A percentile compares a stretch with the other conserved stretches of the same genome.
Evolutionary conservation across 2,329 filamentous ascomycete species (phyloP).

Genomic region (Coniochaeta ligniaria): DNA sequence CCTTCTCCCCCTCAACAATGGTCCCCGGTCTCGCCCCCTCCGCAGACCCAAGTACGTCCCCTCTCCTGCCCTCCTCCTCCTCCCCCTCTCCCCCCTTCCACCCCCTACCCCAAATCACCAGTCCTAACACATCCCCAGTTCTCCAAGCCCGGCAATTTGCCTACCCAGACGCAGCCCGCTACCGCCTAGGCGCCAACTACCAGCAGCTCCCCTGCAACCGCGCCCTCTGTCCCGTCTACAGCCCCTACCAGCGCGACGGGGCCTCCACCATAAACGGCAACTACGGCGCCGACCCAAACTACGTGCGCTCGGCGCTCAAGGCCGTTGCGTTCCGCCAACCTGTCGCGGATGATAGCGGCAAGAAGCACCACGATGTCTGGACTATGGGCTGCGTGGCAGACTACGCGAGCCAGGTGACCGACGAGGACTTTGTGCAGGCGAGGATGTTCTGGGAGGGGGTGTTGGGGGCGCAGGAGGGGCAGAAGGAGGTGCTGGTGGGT

Average conservation of each 20-base stretch:
- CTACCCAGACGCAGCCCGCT: slow-evolving; percentile 48
- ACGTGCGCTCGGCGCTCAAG: slow-evolving; percentile 13
- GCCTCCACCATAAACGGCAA: slow-evolving; percentile 27
- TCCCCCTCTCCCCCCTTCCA: too few species aligned
- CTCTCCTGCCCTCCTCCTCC: slow-evolving; percentile 1
- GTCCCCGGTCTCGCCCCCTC: slow-evolving; percentile 46
- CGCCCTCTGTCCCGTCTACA: slow-evolving; percentile 17
- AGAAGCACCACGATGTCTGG: slow-evolving; percentile 4
- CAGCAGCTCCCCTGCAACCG: slow-evolving; percentile 48
- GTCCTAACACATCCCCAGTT: too few species aligned
- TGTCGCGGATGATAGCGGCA: too few species aligned
- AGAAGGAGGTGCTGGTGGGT: too few species aligned
- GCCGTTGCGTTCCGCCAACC: too few species aligned
- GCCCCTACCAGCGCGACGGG: slow-evolving; percentile 32
- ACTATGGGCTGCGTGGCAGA: neutral
- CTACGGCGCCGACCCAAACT: slow-evolving; percentile 37
- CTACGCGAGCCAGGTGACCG: slow-evolving; percentile 3
- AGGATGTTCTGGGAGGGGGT: slow-evolving; percentile 1
- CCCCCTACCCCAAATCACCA: too few species aligned
- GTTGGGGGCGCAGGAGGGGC: neutral
- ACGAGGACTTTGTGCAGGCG: slow-evolving; percentile 6
- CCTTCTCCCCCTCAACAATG: slow-evolving; percentile 48
- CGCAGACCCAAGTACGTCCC: slow-evolving; percentile 33
- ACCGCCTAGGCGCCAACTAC: slow-evolving; percentile 52
- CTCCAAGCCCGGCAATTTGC: slow-evolving; percentile 29